Evolutionary conservation across 129 eudicot genomes (phyloP).

Genomic region (Smallanthus sonchifolius): DNA sequence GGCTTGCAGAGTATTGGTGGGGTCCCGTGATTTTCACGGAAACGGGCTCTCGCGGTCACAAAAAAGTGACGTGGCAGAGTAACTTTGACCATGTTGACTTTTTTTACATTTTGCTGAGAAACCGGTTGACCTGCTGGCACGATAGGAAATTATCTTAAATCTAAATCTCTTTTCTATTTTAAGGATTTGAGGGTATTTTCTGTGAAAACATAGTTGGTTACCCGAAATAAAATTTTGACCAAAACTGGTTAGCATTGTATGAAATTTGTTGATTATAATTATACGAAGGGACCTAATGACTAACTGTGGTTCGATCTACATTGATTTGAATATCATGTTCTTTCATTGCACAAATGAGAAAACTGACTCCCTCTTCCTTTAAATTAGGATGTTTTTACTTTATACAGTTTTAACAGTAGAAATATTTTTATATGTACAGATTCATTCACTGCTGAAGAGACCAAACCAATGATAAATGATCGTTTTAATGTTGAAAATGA

Average conservation of each 20-base stretch:
- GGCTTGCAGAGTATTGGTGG: no score
- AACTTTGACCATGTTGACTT: neutral
- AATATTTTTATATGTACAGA: constrained; percentile 32
- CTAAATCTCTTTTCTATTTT: neutral
- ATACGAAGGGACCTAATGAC: neutral
- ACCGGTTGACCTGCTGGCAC: neutral
- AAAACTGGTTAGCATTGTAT: neutral
- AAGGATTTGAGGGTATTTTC: neutral
- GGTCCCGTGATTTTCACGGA: no score
- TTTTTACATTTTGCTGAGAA: neutral
- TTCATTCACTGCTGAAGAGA: constrained; percentile 20
- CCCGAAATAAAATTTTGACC: neutral
- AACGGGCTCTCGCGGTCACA: no score
- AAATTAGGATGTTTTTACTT: neutral
- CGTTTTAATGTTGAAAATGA: constrained; percentile 12
- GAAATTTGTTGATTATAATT: neutral
- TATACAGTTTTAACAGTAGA: constrained; percentile 7
- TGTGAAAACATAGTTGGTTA: neutral
- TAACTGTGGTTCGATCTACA: neutral
- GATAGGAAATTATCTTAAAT: neutral
- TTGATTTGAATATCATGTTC: constrained; percentile 7
- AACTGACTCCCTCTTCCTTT: neutral
- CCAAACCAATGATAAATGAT: neutral
- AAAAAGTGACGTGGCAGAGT: neutral
- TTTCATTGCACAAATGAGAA: constrained; percentile 9